These are phyloP conservation scores for Collybiopsis luxurians DNA, from an alignment of 768 basidiomycete species.

Conservation along the genomic window DNA sequence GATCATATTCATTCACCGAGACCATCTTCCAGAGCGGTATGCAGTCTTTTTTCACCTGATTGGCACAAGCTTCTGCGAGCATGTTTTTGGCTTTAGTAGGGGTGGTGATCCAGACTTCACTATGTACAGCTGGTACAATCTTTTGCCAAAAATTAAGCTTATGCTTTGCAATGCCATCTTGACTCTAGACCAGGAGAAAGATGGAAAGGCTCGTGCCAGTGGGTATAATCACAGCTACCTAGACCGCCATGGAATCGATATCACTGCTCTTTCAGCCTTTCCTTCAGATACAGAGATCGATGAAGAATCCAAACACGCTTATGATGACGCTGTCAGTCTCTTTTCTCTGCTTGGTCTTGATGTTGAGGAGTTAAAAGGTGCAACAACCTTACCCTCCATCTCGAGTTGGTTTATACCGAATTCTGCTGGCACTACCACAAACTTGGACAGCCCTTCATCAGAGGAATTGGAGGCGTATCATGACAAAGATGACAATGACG, in stretches of 20 bases:
- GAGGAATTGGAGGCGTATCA: too few species aligned
- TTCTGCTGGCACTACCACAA: neutral
- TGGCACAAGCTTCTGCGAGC: constrained; percentile 29
- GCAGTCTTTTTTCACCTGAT: constrained; percentile 31
- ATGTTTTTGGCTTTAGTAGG: constrained; percentile 28
- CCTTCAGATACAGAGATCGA: constrained; percentile 21
- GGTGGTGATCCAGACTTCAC: constrained; percentile 34
- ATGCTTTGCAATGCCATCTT: constrained; percentile 21
- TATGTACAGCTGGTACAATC: constrained; percentile 23
- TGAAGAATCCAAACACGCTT: constrained; percentile 13
- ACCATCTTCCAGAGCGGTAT: constrained; percentile 16
- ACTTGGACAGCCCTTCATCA: too few species aligned
- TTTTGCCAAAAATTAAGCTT: constrained; percentile 23
- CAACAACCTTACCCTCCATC: neutral
- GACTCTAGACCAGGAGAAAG: neutral
- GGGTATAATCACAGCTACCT: constrained; percentile 27
- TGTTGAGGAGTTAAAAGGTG: constrained; percentile 2
- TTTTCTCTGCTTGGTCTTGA: constrained; percentile 17
- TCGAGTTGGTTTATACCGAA: constrained; percentile 4
- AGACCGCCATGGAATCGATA: constrained; percentile 16
- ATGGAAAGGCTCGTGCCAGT: constrained; percentile 18
- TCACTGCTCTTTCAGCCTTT: constrained; percentile 16
- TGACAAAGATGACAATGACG: too few species aligned
- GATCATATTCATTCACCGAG: constrained; percentile 32
- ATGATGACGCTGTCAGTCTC: constrained; percentile 18